Percentiles rank a stretch among this genome's conserved stretches.
These are phyloP conservation scores for Fremontodendron californicum DNA, from an alignment of 345 rosid genomes.

Conservation along the genomic window DNA sequence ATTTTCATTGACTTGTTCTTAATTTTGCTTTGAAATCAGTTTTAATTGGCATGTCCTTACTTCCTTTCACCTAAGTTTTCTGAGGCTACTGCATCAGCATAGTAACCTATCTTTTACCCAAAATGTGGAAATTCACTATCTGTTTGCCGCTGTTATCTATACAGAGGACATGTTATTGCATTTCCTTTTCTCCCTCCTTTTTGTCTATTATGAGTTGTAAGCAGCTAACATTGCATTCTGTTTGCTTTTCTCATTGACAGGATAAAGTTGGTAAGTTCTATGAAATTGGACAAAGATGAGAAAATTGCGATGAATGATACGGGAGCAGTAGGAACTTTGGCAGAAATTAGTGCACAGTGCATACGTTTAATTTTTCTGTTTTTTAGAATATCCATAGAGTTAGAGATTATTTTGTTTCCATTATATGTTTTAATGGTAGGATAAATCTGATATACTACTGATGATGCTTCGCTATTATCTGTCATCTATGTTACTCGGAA, in stretches of 20 bases:
- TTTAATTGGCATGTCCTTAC: background rate
- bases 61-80: background rate
- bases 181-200: background rate
- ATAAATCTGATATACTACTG: background rate
- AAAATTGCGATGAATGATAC: constrained; percentile 25
- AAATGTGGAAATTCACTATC: constrained; percentile 1
- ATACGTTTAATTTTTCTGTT: background rate
- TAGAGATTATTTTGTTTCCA: background rate
- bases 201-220: background rate
- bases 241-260: constrained; percentile 42
- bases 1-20: background rate
- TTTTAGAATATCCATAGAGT: background rate
- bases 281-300: constrained; percentile 32
- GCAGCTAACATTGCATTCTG: constrained; percentile 5
- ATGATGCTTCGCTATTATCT: constrained; percentile 6
- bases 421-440: background rate
- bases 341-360: constrained; percentile 2
- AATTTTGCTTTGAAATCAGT: background rate
- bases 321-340: constrained; percentile 26
- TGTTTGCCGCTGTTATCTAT: background rate
- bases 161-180: background rate
- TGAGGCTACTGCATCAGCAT: background rate
- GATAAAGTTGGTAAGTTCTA: constrained; percentile 93
- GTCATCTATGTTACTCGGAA: too few species aligned
- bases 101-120: background rate